phyloP scores from a whole-genome alignment of 768 basidiomycete species.

The Kwoniella sp. region DNA sequence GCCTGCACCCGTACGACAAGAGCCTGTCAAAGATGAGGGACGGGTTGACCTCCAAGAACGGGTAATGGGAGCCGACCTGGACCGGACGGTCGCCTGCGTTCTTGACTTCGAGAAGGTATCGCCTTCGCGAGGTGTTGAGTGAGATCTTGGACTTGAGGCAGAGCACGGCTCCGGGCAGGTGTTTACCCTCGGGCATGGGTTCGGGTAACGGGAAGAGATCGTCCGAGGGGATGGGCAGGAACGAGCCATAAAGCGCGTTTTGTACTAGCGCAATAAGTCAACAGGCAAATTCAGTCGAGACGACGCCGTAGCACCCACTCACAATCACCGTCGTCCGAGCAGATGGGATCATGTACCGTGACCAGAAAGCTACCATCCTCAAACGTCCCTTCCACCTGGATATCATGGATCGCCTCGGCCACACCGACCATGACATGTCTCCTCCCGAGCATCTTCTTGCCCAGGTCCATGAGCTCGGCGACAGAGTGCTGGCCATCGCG shows the following conservation, averaged over 20 bases:
- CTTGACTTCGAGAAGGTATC: constrained; percentile 68
- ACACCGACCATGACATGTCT: constrained; percentile 81
- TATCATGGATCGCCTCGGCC: constrained; percentile 67
- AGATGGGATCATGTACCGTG: constrained; percentile 92
- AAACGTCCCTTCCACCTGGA: constrained; percentile 93
- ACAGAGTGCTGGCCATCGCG: constrained; percentile 84
- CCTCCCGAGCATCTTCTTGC: constrained; percentile 79
- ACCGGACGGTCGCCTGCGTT: constrained; percentile 92
- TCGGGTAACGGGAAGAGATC: constrained; percentile 60
- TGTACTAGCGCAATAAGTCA: constrained; percentile 50
- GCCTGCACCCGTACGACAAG: constrained; percentile 63
- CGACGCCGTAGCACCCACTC: no score
- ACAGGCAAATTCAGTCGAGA: not conserved
- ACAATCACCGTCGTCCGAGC: constrained; percentile 68
- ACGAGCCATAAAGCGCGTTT: constrained; percentile 90
- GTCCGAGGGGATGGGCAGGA: constrained; percentile 71
- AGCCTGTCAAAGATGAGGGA: constrained; percentile 75
- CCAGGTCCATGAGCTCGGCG: constrained; percentile 85
- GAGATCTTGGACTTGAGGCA: constrained; percentile 58
- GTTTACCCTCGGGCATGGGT: constrained; percentile 54
- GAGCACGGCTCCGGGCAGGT: constrained; percentile 71
- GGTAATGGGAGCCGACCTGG: constrained; percentile 93
- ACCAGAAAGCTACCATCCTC: constrained; percentile 74
- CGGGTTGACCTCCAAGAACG: constrained; percentile 84
- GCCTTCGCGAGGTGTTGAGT: constrained; percentile 70